These are phyloP conservation scores for Globisporangium cederbergense DNA, from an alignment of 352 stramenopile genomes.

Conservation along the genomic window DNA sequence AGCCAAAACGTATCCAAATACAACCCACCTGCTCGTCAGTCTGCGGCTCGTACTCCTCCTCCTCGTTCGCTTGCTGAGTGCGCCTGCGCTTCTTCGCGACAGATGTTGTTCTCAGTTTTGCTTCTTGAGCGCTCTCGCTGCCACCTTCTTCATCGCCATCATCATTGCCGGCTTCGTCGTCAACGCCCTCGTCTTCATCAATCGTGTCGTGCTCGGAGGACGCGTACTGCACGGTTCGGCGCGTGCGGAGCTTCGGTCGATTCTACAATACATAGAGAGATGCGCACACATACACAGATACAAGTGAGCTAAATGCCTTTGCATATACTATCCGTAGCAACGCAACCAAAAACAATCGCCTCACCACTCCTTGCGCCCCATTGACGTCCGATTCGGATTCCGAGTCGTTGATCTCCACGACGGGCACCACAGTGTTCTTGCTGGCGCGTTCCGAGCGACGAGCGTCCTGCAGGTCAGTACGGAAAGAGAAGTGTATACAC, in stretches of 20 bases:
- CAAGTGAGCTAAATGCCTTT: background rate
- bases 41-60: conserved; percentile 16
- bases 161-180: conserved; percentile 21
- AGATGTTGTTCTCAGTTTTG: conserved; percentile 22
- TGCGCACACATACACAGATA: background rate
- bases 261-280: conserved; percentile 12
- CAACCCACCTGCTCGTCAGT: conserved; percentile 14
- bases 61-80: conserved; percentile 13
- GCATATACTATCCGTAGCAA: background rate
- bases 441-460: conserved; percentile 6
- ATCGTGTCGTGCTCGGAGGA: conserved; percentile 31
- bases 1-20: background rate
- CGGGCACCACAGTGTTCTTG: conserved; percentile 4
- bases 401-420: conserved; percentile 20
- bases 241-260: conserved; percentile 28
- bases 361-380: background rate
- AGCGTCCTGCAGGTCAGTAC: background rate
- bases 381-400: conserved; percentile 19
- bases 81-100: conserved; percentile 33
- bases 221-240: conserved; percentile 9
- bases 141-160: conserved; percentile 30
- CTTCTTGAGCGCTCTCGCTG: conserved; percentile 20
- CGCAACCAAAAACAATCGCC: background rate
- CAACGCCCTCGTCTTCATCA: conserved; percentile 31
- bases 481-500: background rate